Evolutionary conservation across 2,329 filamentous ascomycete genomes (phyloP).

Genomic region (Aspergillus glaucus): DNA sequence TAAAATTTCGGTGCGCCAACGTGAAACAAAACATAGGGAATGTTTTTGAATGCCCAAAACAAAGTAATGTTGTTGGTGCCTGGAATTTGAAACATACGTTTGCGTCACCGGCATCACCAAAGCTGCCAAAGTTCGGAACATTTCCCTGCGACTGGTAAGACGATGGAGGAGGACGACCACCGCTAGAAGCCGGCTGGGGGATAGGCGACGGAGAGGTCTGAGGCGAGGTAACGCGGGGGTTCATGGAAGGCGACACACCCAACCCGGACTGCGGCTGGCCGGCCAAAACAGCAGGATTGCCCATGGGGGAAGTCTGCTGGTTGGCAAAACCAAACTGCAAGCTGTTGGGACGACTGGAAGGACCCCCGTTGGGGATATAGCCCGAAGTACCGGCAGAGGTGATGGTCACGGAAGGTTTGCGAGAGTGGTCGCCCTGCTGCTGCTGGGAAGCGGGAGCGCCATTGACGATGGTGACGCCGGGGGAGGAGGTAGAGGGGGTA

Average conservation of each 20-base stretch:
- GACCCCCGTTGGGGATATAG: conserved; percentile 70
- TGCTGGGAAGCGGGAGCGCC: conserved; percentile 46
- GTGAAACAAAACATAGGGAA: too few species aligned
- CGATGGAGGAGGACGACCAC: conserved; percentile 76
- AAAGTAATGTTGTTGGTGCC: too few species aligned
- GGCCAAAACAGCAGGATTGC: conserved; percentile 50
- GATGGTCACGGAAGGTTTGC: conserved; percentile 89
- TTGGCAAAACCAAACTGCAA: conserved; percentile 77
- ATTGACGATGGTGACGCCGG: conserved; percentile 59
- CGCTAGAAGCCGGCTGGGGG: conserved; percentile 77
- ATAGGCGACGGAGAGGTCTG: conserved; percentile 88
- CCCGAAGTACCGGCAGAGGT: conserved; percentile 72
- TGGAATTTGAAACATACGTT: conserved; percentile 53
- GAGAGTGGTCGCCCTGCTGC: conserved; percentile 63
- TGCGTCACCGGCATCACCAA: conserved; percentile 61
- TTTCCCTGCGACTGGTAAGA: conserved; percentile 63
- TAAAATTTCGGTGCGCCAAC: too few species aligned
- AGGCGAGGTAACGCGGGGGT: conserved; percentile 74
- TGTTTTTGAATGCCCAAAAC: too few species aligned
- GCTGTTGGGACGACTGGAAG: conserved; percentile 49
- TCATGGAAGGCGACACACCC: conserved; percentile 49
- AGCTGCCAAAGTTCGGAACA: conserved; percentile 74
- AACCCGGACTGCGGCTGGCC: conserved; percentile 36
- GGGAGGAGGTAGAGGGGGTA: conserved; percentile 6
- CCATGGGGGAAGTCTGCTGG: conserved; percentile 59